A percentile compares a stretch with the other conserved stretches of the same genome.
phyloP scores from a whole-genome alignment of 441 rosid genomes.

The Aleurites moluccanus region DNA sequence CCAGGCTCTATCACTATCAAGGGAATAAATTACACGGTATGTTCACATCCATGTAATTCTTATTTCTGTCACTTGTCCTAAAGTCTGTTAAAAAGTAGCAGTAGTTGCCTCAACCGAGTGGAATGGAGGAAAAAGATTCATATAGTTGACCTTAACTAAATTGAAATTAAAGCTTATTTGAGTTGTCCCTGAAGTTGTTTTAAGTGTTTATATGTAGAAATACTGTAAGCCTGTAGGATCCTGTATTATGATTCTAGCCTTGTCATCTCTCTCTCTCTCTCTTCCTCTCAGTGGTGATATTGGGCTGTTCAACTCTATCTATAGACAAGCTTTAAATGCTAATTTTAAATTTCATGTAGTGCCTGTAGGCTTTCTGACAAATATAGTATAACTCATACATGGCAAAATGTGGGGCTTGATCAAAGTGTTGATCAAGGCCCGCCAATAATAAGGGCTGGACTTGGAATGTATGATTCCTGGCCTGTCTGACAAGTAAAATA shows the following conservation, averaged over 20 bases:
- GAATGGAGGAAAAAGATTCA: neutral
- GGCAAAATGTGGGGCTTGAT: neutral
- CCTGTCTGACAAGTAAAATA: neutral
- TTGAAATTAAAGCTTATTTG: neutral
- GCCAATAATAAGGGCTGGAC: neutral
- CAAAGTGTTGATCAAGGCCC: neutral
- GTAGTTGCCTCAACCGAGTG: neutral
- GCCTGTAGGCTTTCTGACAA: neutral
- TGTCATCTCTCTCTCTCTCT: neutral
- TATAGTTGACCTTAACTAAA: neutral
- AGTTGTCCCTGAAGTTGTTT: too few species aligned
- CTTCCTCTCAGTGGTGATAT: neutral
- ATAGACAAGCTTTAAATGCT: neutral
- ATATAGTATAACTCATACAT: too few species aligned
- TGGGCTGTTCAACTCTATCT: neutral
- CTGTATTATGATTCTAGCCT: neutral
- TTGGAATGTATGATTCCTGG: neutral
- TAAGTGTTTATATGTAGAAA: neutral
- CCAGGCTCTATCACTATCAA: conserved; percentile 60
- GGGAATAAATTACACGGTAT: conserved; percentile 80
- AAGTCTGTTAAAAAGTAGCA: neutral
- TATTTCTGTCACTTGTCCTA: neutral
- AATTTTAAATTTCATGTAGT: too few species aligned
- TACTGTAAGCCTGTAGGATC: neutral
- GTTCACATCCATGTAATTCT: neutral